Conservation (phyloP, 2,329 filamentous ascomycete species). For the Beauveria caledonica region DNA sequence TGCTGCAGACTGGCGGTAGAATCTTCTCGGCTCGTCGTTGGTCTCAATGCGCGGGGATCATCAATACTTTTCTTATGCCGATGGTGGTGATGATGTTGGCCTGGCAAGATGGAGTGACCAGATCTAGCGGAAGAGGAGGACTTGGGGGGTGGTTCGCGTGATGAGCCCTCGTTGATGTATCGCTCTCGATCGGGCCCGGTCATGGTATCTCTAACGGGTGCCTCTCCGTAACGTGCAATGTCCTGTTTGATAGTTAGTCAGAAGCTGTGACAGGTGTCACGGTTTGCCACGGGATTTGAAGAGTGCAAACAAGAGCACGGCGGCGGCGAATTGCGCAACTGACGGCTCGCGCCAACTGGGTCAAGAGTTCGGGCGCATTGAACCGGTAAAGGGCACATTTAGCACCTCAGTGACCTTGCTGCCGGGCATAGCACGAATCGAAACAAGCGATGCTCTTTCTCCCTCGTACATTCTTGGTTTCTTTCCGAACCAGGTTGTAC, state of each 20-base stretch:
- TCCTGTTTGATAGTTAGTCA: constrained; percentile 41
- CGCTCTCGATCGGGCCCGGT: constrained; percentile 63
- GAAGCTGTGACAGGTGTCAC: constrained; percentile 12
- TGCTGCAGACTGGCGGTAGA: constrained; percentile 42
- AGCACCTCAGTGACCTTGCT: background rate
- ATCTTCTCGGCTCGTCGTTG: constrained; percentile 70
- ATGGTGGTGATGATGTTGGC: constrained; percentile 43
- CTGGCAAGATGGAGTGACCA: constrained; percentile 36
- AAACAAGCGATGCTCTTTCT: constrained; percentile 16
- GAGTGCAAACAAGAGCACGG: background rate
- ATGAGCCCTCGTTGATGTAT: constrained; percentile 43
- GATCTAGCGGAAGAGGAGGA: constrained; percentile 56
- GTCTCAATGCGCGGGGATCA: constrained; percentile 57
- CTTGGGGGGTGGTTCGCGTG: constrained; percentile 44
- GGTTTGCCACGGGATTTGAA: background rate
- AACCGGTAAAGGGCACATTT: constrained; percentile 8
- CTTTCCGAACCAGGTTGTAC: constrained; percentile 36
- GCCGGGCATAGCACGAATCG: background rate
- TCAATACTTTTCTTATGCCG: constrained; percentile 65
- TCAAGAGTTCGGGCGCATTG: constrained; percentile 6
- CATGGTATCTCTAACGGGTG: constrained; percentile 63
- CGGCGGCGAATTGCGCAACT: background rate
- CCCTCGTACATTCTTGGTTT: background rate
- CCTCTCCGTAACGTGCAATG: constrained; percentile 68
- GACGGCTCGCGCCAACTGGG: constrained; percentile 5